Evolutionary conservation across 176 grass and related monocot genomes (phyloP).

Genomic region (Tuctoria greenei): DNA sequence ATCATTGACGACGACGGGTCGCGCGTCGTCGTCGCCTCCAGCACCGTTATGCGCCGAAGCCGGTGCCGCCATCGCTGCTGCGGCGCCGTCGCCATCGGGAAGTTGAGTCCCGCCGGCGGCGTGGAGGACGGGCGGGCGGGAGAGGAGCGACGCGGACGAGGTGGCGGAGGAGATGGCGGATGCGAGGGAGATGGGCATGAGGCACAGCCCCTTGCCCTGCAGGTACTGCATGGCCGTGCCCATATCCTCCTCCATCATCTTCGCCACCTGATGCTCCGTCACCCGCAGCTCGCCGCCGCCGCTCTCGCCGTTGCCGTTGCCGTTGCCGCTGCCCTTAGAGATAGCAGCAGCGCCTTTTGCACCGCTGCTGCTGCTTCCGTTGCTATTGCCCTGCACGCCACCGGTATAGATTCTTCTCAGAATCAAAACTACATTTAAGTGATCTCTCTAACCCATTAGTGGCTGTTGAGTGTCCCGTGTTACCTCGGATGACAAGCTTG

Average conservation of each 20-base stretch:
- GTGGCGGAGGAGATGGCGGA: slow-evolving; percentile 90
- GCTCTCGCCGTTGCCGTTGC: no score
- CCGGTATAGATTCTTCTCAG: background rate
- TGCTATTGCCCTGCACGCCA: slow-evolving; percentile 39
- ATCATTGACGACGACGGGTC: background rate
- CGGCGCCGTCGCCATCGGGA: no score
- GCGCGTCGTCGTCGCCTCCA: background rate
- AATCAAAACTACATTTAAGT: background rate
- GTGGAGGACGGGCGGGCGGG: slow-evolving; percentile 24
- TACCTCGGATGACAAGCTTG: slow-evolving; percentile 80
- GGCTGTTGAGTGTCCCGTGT: background rate
- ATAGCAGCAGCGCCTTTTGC: background rate
- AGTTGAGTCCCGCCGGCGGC: background rate
- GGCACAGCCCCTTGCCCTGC: slow-evolving; percentile 94
- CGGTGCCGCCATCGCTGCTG: background rate
- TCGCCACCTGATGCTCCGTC: slow-evolving; percentile 87
- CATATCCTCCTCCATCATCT: slow-evolving; percentile 99
- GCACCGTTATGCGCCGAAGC: background rate
- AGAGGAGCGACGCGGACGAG: slow-evolving; percentile 48
- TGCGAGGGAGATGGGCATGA: slow-evolving; percentile 99
- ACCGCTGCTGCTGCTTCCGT: slow-evolving; percentile 20
- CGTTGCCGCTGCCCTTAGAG: no score
- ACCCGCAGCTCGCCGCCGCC: slow-evolving; percentile 43
- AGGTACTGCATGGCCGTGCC: slow-evolving; percentile 97
- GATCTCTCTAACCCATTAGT: background rate